Conservation (phyloP, 2,329 filamentous ascomycete genomes). For the Penicillium vulpinum region DNA sequence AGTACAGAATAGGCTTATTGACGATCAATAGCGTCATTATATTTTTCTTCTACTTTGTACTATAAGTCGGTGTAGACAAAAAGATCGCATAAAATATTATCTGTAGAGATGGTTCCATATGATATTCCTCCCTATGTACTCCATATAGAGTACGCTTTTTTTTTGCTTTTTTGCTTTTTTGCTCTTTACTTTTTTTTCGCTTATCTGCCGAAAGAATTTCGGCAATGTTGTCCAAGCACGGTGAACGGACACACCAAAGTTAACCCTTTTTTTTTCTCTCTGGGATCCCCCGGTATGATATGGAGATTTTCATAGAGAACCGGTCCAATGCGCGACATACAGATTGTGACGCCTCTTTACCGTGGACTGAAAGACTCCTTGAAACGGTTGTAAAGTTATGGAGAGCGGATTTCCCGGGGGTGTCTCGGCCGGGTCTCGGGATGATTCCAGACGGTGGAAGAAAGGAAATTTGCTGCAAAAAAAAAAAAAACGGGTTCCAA, state of each 20-base stretch:
- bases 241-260: not conserved
- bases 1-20: slow-evolving; percentile 4
- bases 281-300: not conserved
- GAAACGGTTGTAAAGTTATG: too few species aligned
- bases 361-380: not conserved
- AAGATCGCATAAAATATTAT: not conserved
- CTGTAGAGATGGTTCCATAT: not conserved
- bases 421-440: not conserved
- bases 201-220: not conserved
- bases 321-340: not conserved
- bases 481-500: not conserved
- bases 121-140: not conserved
- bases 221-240: not conserved
- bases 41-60: not conserved
- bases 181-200: not conserved
- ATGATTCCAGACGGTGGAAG: not conserved
- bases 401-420: not conserved
- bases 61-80: not conserved
- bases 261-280: not conserved
- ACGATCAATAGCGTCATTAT: not conserved
- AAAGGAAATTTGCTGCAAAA: not conserved
- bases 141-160: not conserved
- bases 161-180: too few species aligned
- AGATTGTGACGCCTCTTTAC: too few species aligned
- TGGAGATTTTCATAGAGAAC: not conserved